phyloP scores from a whole-genome alignment of 306 rosid species.

The Lablab purpureus region DNA sequence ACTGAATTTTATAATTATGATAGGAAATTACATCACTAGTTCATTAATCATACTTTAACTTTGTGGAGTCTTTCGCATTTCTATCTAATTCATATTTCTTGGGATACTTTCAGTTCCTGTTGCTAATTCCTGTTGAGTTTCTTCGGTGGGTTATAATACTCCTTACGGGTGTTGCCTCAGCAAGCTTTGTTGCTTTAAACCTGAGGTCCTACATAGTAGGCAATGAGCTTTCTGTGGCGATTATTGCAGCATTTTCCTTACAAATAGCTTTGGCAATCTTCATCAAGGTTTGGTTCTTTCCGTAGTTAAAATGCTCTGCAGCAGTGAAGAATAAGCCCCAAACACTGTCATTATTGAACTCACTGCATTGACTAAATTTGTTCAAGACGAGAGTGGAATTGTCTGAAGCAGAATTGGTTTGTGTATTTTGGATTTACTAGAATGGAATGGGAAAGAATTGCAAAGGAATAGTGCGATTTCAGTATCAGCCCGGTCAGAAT shows the following conservation, averaged over 20 bases:
- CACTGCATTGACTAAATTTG: conserved; percentile 19
- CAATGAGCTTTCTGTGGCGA: conserved; percentile 63
- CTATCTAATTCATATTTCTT: conserved; percentile 44
- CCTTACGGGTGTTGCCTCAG: conserved; percentile 75
- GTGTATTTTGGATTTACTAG: conserved; percentile 47
- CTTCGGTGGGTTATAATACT: conserved; percentile 85
- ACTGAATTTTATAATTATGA: no score
- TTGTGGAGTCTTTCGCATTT: conserved; percentile 2
- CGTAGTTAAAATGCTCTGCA: conserved; percentile 52
- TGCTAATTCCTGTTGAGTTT: conserved; percentile 86
- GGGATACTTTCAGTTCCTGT: conserved; percentile 72
- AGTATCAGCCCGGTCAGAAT: conserved; percentile 29
- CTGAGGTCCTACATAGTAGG: conserved; percentile 66
- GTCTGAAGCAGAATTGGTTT: conserved; percentile 42
- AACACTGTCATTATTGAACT: conserved; percentile 30
- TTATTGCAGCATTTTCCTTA: conserved; percentile 80
- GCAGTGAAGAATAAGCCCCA: conserved; percentile 37
- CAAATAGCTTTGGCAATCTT: conserved; percentile 91
- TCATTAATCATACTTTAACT: conserved; percentile 20
- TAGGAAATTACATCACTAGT: background rate
- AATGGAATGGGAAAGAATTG: conserved; percentile 25
- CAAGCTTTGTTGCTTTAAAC: conserved; percentile 86
- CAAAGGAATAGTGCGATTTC: conserved; percentile 38
- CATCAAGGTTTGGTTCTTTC: conserved; percentile 97
- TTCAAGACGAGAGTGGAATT: conserved; percentile 29